phyloP scores from a whole-genome alignment of 768 basidiomycete genomes.

The Kwoniella sp. region DNA sequence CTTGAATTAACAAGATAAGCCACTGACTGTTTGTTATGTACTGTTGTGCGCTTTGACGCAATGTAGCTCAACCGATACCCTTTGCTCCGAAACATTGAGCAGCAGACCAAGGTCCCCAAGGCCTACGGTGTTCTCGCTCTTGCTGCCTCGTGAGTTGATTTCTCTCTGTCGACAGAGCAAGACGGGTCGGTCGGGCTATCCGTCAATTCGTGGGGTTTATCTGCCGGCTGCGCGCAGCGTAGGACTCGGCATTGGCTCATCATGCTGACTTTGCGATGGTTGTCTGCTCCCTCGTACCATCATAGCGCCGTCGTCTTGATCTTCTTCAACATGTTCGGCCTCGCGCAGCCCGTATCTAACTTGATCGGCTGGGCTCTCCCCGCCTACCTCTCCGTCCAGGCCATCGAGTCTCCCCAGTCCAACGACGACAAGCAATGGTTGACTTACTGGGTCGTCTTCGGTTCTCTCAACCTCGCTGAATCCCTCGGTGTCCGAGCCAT shows the following conservation, averaged over 20 bases:
- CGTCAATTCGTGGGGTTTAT: too few species aligned
- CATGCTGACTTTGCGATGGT: background rate
- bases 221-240: too few species aligned
- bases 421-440: constrained; percentile 92
- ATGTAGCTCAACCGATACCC: constrained; percentile 75
- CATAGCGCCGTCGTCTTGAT: constrained; percentile 54
- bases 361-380: constrained; percentile 93
- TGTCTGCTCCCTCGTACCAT: background rate
- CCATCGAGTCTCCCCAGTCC: constrained; percentile 78
- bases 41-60: too few species aligned
- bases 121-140: constrained; percentile 80
- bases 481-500: constrained; percentile 77
- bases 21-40: background rate
- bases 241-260: background rate
- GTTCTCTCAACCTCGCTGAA: constrained; percentile 87
- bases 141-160: constrained; percentile 65
- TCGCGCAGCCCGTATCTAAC: constrained; percentile 90
- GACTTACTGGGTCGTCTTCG: constrained; percentile 95
- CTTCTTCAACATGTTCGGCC: constrained; percentile 62
- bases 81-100: constrained; percentile 77
- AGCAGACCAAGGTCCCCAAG: constrained; percentile 90
- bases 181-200: too few species aligned
- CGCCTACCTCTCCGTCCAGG: constrained; percentile 92
- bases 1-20: background rate
- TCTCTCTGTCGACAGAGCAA: constrained; percentile 13